Base-by-base conservation (phyloP, 192 early-diverging fungal species). In the Backusella liffmaniae region DNA sequence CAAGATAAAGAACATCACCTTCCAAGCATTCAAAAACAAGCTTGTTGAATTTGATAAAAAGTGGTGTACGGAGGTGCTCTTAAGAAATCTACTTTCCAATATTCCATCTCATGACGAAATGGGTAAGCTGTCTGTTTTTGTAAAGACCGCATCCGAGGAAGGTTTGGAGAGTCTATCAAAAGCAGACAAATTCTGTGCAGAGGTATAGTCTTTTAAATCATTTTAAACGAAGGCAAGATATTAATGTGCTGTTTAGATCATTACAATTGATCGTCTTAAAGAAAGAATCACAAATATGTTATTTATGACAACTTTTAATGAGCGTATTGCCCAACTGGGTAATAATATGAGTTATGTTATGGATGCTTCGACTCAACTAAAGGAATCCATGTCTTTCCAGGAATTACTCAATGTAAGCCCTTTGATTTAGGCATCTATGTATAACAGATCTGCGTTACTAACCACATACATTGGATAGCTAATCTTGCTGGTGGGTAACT, bases 401-500 rank as follows among this genome's bases (percentile, higher is more conserved):
- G 90, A 93, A 67, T 79, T 95, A 23, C 81, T 95, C 34, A 88
- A 92, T 66, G 88, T 86, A 79, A 78, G 77, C 26, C 15, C 15
- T 37, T 71, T 12, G 8, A 16, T 15, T 41, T 21, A 6, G 2
- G 15, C 6, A 36, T 9, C 26, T 29, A 69, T 23, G 30, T 10
- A 41, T 32, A 32, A 32, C 32, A n/a, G 26, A 16, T 26, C 42
- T 18, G 18, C 4, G n/a, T 67, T 36, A 18, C 30, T 32, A 7
- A 41, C 21, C 0, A 21, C 6, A n/a, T 7, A 0, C 12, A 16
- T 16, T 44, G 32, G 23, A 32, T 75, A 86, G 85, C 67, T 93
- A 32, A 92, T 95, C 65, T 81, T 95, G 42, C 84, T 92, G 66
- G 83, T 94, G 23, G 94, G 94, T 41, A 95, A 95, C 83, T 95